Percentiles rank a stretch among this genome's conserved stretches.
phyloP scores from a whole-genome alignment of 2,329 filamentous ascomycete species.

The Metarhizium sp. region DNA sequence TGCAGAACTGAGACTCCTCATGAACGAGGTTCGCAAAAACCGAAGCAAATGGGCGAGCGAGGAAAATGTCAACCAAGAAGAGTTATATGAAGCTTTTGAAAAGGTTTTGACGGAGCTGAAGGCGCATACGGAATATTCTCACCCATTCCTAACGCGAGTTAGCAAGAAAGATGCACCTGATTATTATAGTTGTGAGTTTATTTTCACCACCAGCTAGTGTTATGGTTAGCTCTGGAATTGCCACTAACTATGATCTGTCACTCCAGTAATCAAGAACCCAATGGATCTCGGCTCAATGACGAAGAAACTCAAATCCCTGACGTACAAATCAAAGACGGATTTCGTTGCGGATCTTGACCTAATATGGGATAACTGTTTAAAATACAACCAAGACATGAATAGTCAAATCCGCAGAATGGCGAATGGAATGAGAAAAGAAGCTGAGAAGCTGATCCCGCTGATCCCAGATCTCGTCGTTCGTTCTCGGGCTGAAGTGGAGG shows the following conservation, averaged over 20 bases:
- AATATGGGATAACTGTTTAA: constrained; percentile 95
- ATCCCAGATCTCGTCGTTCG: constrained; percentile 90
- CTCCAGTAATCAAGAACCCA: constrained; percentile 78
- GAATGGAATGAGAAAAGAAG: constrained; percentile 93
- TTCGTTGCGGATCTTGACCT: constrained; percentile 90
- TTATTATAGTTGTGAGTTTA: constrained; percentile 73
- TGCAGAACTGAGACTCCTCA: constrained; percentile 80
- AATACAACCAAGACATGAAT: constrained; percentile 84
- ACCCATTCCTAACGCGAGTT: constrained; percentile 87
- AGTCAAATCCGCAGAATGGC: constrained; percentile 89
- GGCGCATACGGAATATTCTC: constrained; percentile 93
- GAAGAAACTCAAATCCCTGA: constrained; percentile 80
- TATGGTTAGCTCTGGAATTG: background rate
- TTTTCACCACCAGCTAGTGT: background rate
- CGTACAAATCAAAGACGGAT: constrained; percentile 83
- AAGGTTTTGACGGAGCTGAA: constrained; percentile 97
- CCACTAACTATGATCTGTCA: constrained; percentile 13
- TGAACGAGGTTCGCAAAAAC: constrained; percentile 97
- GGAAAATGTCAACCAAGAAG: constrained; percentile 94
- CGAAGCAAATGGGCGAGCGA: constrained; percentile 98
- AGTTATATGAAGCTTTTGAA: constrained; percentile 92
- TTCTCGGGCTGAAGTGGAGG: constrained; percentile 88
- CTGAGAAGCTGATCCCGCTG: constrained; percentile 87
- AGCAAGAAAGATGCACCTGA: constrained; percentile 97
- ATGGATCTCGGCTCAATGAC: constrained; percentile 99